A percentile compares a stretch with the other conserved stretches of the same genome.
Evolutionary conservation across 805 yeast genomes (phyloP).

Genomic region (Torulaspora maleeae): DNA sequence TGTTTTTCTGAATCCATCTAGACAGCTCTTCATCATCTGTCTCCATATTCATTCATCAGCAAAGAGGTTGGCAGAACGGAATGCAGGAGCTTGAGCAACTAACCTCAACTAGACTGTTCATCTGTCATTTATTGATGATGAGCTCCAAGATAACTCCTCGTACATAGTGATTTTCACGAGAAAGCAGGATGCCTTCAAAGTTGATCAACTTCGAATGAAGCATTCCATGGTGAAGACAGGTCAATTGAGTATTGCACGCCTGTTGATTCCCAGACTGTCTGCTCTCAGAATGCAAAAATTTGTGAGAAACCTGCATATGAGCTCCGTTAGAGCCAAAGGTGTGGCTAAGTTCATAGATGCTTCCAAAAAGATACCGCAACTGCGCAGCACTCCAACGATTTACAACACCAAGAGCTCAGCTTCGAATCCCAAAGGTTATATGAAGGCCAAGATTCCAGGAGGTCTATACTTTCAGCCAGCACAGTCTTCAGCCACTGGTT

Average conservation of each 20-base stretch:
- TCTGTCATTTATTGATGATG: background rate
- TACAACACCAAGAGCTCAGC: constrained; percentile 63
- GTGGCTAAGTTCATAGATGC: constrained; percentile 16
- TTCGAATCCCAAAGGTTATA: constrained; percentile 51
- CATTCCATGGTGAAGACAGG: background rate
- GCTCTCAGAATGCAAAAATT: constrained; percentile 6
- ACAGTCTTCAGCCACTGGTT: constrained; percentile 56
- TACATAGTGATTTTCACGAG: constrained; percentile 1
- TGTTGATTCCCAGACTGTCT: background rate
- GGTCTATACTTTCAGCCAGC: constrained; percentile 62
- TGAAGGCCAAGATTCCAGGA: constrained; percentile 41
- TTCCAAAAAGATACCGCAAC: constrained; percentile 14
- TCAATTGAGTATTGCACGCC: background rate
- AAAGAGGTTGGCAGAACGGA: background rate
- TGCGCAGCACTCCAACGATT: constrained; percentile 37
- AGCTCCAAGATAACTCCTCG: background rate
- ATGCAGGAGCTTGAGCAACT: too few relatives aligned
- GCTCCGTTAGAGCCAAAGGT: constrained; percentile 10
- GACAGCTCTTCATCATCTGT: constrained; percentile 10
- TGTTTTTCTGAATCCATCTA: constrained; percentile 20
- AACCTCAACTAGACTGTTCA: too few relatives aligned
- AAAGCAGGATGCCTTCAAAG: background rate
- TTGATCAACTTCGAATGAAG: background rate
- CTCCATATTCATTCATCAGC: background rate
- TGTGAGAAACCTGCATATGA: constrained; percentile 16